Evolutionary conservation across 2,329 filamentous ascomycete genomes (phyloP), one percentile per base, ranked within the genome.

Genomic region (Onygenales sp.): DNA sequence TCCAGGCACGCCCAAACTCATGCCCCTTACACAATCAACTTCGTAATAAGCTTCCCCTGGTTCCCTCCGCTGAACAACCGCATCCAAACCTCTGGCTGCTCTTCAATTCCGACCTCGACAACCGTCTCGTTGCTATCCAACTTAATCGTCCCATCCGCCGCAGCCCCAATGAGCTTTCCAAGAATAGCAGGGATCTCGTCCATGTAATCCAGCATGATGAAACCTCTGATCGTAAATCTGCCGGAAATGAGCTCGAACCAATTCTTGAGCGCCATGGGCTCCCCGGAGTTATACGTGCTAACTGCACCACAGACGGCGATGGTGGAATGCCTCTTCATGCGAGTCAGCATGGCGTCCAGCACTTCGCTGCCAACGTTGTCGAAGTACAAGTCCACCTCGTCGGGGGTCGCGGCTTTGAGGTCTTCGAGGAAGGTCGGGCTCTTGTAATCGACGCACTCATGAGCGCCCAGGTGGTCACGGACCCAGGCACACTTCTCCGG

Each of bases 361-460:
- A 88, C 84, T 57, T 86, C 82, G 5, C 85, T 85, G 9, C 84
- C 85, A 17, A 86, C 83, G 70, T 88, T 88, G 68, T 89, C 85
- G 66, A 82, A 89, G 69, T 82, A 89, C 11, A 89, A 82, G 68
- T 86, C 82, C 53, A 84, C 86, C 57, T 76, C 75, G 57, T 78
- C 69, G 42, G 75, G 67, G 1, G 83, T 86, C 4, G 79, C 81
- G 43, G 76, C 77, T 58, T 76, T 75, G 61, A 88, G 79, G 54
- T 82, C 78, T 11, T 72, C 59, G 44, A 77, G 77, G 17, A 44
- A 44, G 10, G 43, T 44, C 43, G 43, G 43, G 17, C 13, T 14
- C 74, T 87, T 87, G 72, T 88, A 88, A 69, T 88, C 85, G 54
- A 88, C 63, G 0, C 82, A 84, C 8, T 72, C 77, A 61, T 88